Percentiles rank a stretch among this genome's conserved stretches.
Evolutionary conservation across 2,329 filamentous ascomycete genomes (phyloP).

Genomic region (Phyllosticta paracitricarpa): DNA sequence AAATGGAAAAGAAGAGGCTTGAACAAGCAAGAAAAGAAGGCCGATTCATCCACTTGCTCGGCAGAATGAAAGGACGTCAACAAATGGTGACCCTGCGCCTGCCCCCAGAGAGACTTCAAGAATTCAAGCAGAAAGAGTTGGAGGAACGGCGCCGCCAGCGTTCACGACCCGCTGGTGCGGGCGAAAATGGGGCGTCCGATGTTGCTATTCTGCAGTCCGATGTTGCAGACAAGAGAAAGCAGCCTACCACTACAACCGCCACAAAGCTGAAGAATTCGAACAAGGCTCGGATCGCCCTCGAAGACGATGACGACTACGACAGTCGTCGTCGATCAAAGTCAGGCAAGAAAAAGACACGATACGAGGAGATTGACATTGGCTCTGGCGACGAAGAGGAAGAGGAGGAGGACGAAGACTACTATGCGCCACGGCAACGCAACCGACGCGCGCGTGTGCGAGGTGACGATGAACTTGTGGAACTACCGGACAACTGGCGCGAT

Average conservation of each 20-base stretch:
- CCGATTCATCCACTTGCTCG: conserved; percentile 36
- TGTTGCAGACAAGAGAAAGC: conserved; percentile 15
- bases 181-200: conserved; percentile 16
- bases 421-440: conserved; percentile 4
- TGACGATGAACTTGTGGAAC: conserved; percentile 27
- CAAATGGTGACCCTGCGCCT: conserved; percentile 34
- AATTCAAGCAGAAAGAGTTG: conserved; percentile 23
- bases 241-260: conserved; percentile 8
- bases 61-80: conserved; percentile 35
- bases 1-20: conserved; percentile 35
- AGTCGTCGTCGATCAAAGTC: conserved; percentile 12
- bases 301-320: conserved; percentile 33
- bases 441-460: neutral
- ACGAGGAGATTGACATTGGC: conserved; percentile 38
- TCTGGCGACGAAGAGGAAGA: conserved; percentile 33
- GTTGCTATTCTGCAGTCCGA: conserved; percentile 29
- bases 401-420: conserved; percentile 20
- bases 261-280: conserved; percentile 24
- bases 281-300: conserved; percentile 26
- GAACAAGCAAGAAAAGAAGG: conserved; percentile 35
- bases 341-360: conserved; percentile 18
- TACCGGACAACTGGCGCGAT: conserved; percentile 33
- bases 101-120: conserved; percentile 25
- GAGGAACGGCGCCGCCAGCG: conserved; percentile 15
- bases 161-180: conserved; percentile 11